A percentile compares a stretch with the other conserved stretches of the same genome.
phyloP scores from a whole-genome alignment of 176 grass and related monocot species.

The Miscanthus lutarioriparius region DNA sequence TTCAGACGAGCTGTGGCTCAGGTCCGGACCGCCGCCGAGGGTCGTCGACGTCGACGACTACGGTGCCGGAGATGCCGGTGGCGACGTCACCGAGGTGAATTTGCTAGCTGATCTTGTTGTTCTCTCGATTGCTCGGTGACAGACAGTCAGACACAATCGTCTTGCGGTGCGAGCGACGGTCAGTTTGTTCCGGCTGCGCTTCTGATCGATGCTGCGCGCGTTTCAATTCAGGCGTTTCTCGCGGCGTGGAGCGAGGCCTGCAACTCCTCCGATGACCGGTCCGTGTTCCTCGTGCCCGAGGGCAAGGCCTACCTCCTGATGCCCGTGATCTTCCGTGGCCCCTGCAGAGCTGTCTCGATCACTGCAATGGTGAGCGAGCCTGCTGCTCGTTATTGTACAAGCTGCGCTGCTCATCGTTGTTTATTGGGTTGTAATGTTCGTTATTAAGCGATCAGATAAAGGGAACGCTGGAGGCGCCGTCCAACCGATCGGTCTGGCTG shows the following conservation, averaged over 20 bases:
- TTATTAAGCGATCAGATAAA: conserved; percentile 44
- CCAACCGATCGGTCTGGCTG: conserved; percentile 51
- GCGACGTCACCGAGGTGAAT: conserved; percentile 54
- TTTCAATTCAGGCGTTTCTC: conserved; percentile 63
- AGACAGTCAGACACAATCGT: too few species aligned
- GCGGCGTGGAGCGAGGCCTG: conserved; percentile 65
- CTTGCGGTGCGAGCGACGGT: background rate
- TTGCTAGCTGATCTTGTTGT: background rate
- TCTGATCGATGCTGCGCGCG: background rate
- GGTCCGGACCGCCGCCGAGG: conserved; percentile 9
- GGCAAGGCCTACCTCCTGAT: conserved; percentile 58
- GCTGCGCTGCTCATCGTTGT: background rate
- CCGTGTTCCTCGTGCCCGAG: conserved; percentile 37
- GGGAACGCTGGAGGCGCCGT: conserved; percentile 68
- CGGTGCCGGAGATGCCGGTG: conserved; percentile 29
- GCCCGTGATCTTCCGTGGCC: conserved; percentile 62
- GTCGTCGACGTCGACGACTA: conserved; percentile 59
- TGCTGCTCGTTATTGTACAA: background rate
- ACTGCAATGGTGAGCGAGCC: conserved; percentile 55
- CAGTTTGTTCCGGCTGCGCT: background rate
- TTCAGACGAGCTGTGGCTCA: conserved; percentile 25
- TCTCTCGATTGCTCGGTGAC: background rate
- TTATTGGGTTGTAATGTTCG: background rate
- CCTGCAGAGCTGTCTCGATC: conserved; percentile 51
- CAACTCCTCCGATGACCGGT: conserved; percentile 39